These are phyloP conservation scores for Lagenaria siceraria DNA, from an alignment of 306 rosid species.

Conservation along the genomic window DNA sequence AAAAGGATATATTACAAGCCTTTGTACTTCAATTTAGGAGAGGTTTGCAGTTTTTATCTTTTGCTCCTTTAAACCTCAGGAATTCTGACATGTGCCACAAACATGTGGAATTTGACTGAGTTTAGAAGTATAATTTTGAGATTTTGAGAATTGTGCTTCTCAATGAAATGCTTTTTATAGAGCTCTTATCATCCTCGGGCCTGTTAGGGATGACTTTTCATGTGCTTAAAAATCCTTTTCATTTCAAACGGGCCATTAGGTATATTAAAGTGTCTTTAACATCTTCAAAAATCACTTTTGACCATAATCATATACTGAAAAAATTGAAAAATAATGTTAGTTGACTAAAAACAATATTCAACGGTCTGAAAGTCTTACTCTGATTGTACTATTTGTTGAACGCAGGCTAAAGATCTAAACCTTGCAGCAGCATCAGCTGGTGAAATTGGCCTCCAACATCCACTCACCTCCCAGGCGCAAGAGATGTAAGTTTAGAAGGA, in stretches of 20 bases:
- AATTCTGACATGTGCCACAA: neutral
- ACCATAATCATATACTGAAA: neutral
- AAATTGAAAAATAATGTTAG: neutral
- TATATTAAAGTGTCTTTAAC: neutral
- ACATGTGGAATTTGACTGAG: neutral
- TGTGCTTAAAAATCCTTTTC: too few species aligned
- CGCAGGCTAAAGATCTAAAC: slow-evolving; percentile 73
- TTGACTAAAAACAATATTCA: neutral
- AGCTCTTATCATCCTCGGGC: neutral
- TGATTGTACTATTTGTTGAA: neutral
- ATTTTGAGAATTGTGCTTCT: neutral
- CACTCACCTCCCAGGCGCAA: slow-evolving; percentile 57
- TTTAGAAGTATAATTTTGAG: neutral
- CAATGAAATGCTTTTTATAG: neutral
- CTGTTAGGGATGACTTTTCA: too few species aligned
- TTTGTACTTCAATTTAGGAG: neutral
- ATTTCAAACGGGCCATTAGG: neutral
- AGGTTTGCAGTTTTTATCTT: neutral
- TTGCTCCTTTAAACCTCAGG: neutral
- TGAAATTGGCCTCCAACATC: slow-evolving; percentile 42
- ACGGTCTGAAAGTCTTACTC: neutral
- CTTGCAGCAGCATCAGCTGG: slow-evolving; percentile 71
- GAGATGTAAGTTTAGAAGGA: slow-evolving; percentile 37
- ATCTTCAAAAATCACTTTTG: neutral
- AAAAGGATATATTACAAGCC: neutral